phyloP scores from a whole-genome alignment of 345 rosid species.

The Balakata baccata region DNA sequence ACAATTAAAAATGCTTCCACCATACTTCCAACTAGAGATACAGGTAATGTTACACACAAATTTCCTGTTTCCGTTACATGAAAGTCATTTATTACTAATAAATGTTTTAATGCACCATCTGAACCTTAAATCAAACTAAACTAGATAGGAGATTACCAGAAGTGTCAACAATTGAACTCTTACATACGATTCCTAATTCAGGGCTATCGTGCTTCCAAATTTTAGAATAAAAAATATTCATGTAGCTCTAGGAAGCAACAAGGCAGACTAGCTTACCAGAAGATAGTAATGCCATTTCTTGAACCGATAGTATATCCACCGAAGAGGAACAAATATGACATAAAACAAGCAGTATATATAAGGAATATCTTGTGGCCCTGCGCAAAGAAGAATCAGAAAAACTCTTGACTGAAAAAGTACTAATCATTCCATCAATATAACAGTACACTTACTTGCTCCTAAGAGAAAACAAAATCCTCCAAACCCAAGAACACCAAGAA shows the following conservation, averaged over 20 bases:
- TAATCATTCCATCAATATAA: constrained; percentile 19
- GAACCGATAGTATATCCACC: constrained; percentile 94
- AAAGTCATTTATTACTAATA: neutral
- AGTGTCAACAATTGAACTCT: neutral
- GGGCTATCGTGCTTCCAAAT: too few species aligned
- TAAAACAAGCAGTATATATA: constrained; percentile 80
- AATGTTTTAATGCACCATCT: neutral
- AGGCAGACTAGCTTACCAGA: constrained; percentile 51
- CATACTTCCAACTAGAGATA: neutral
- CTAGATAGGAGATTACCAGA: neutral
- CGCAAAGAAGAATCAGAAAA: constrained; percentile 17
- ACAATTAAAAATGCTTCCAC: neutral
- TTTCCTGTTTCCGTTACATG: neutral
- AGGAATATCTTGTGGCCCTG: constrained; percentile 91
- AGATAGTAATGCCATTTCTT: constrained; percentile 99
- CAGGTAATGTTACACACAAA: neutral
- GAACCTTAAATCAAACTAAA: neutral
- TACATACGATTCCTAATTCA: neutral
- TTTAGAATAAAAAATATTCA: neutral
- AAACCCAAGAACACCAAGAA: constrained; percentile 84
- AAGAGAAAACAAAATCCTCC: constrained; percentile 89
- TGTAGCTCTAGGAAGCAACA: neutral
- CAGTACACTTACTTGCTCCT: constrained; percentile 74
- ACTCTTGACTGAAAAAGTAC: neutral
- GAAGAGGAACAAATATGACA: constrained; percentile 79